Evolutionary conservation across 1,139 yeast species (phyloP).

Genomic region (Scheffersomyces cryptocercus): DNA sequence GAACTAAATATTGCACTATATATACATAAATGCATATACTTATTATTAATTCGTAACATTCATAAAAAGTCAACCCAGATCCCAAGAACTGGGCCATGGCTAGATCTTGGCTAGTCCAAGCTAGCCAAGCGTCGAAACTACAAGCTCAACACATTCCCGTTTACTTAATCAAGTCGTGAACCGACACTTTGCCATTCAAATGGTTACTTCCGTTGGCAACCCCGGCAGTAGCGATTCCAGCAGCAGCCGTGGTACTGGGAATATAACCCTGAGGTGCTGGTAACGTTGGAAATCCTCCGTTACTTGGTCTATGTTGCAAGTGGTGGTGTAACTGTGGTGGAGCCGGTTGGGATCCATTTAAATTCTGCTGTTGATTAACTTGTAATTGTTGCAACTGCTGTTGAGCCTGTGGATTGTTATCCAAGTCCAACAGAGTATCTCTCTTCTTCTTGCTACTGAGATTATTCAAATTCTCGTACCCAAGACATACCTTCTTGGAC

Average conservation of each 20-base stretch:
- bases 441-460: conserved; percentile 11
- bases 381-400: neutral
- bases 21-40: neutral
- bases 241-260: neutral
- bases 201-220: conserved; percentile 4
- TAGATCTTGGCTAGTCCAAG: too few species aligned
- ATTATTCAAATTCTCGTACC: conserved; percentile 48
- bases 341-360: too few species aligned
- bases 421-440: conserved; percentile 11
- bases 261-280: neutral
- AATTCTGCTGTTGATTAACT: neutral
- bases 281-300: neutral
- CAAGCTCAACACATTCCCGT: neutral
- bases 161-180: conserved; percentile 11
- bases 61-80: neutral
- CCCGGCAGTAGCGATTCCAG: conserved; percentile 3
- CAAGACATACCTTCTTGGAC: conserved; percentile 67
- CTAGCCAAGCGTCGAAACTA: too few species aligned
- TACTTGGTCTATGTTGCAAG: neutral
- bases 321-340: neutral
- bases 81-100: too few species aligned
- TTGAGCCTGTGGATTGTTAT: neutral
- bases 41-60: conserved; percentile 1
- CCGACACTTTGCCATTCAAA: conserved; percentile 4
- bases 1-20: too few species aligned